A percentile compares a stretch with the other conserved stretches of the same genome.
phyloP scores from a whole-genome alignment of 768 basidiomycete species.

The Agrocybe praecox region DNA sequence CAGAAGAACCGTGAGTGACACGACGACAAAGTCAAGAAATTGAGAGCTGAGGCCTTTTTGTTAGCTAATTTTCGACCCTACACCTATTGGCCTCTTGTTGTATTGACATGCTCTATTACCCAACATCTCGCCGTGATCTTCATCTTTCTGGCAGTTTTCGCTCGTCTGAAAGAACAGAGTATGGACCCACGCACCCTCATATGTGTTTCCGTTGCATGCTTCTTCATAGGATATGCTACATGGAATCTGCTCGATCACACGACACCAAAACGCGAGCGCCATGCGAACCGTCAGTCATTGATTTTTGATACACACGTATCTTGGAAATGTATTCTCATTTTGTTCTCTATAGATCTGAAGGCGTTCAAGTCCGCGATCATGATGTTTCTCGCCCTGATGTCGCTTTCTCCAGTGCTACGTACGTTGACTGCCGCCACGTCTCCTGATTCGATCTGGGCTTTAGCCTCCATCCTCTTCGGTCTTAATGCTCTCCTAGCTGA shows the following conservation, averaged over 20 bases:
- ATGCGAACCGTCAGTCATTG: constrained; percentile 33
- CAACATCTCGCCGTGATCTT: constrained; percentile 85
- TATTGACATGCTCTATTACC: constrained; percentile 73
- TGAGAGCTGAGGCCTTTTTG: constrained; percentile 4
- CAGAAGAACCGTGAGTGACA: constrained; percentile 70
- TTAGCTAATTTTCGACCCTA: constrained; percentile 83
- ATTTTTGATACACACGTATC: neutral
- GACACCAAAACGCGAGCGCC: constrained; percentile 21
- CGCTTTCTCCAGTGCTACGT: constrained; percentile 87
- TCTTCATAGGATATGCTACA: constrained; percentile 57
- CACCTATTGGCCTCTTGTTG: constrained; percentile 72
- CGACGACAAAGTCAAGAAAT: neutral
- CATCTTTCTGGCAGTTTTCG: constrained; percentile 81
- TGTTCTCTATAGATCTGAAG: constrained; percentile 56
- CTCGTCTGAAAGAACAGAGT: constrained; percentile 60
- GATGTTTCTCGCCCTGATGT: constrained; percentile 86
- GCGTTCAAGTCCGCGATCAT: constrained; percentile 80
- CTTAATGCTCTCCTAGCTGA: constrained; percentile 85
- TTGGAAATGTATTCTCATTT: neutral
- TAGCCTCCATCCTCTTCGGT: constrained; percentile 83
- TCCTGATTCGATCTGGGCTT: constrained; percentile 95
- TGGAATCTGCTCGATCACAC: constrained; percentile 60
- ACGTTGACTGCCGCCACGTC: constrained; percentile 95
- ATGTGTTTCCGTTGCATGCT: constrained; percentile 61
- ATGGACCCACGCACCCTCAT: constrained; percentile 75